Percentiles rank a stretch among this genome's conserved stretches.
phyloP scores from a whole-genome alignment of 495 filamentous ascomycete genomes.

The Xylaria nigripes region DNA sequence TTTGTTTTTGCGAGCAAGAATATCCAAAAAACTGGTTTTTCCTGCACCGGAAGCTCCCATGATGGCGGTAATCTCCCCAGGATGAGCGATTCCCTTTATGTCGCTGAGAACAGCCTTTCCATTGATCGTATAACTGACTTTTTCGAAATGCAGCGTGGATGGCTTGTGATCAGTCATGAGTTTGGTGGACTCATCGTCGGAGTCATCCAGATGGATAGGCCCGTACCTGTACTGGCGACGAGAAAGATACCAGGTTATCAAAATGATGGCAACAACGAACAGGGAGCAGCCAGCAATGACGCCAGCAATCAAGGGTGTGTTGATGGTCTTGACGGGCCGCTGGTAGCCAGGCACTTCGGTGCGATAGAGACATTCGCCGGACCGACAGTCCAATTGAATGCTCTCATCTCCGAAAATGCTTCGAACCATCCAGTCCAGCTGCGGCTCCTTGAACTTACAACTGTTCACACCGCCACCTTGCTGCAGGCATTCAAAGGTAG shows the following conservation, averaged over 20 bases:
- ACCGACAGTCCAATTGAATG: slow-evolving; percentile 71
- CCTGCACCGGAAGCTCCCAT: slow-evolving; percentile 98
- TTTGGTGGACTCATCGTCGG: slow-evolving; percentile 79
- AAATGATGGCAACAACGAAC: slow-evolving; percentile 77
- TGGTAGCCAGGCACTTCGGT: slow-evolving; percentile 89
- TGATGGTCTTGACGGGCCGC: slow-evolving; percentile 86
- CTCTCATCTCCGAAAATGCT: slow-evolving; percentile 82
- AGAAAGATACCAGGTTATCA: slow-evolving; percentile 84
- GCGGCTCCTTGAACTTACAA: slow-evolving; percentile 81
- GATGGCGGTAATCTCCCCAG: slow-evolving; percentile 89
- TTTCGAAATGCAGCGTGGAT: slow-evolving; percentile 78
- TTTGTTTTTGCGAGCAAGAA: slow-evolving; percentile 96
- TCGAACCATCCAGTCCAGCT: slow-evolving; percentile 82
- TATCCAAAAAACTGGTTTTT: slow-evolving; percentile 96
- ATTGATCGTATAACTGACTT: slow-evolving; percentile 79
- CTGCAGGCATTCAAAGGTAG: slow-evolving; percentile 65
- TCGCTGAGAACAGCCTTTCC: slow-evolving; percentile 76
- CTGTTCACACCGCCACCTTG: slow-evolving; percentile 49
- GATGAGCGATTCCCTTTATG: slow-evolving; percentile 75
- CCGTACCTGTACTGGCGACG: slow-evolving; percentile 63
- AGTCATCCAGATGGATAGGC: slow-evolving; percentile 74
- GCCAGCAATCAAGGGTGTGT: slow-evolving; percentile 90
- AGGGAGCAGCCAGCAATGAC: slow-evolving; percentile 83
- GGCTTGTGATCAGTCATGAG: slow-evolving; percentile 87
- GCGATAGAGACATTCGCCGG: slow-evolving; percentile 86